A percentile compares a stretch with the other conserved stretches of the same genome.
These are phyloP conservation scores for Cinnamomum chago DNA, from an alignment of 164 flowering plant genomes.

Conservation along the genomic window DNA sequence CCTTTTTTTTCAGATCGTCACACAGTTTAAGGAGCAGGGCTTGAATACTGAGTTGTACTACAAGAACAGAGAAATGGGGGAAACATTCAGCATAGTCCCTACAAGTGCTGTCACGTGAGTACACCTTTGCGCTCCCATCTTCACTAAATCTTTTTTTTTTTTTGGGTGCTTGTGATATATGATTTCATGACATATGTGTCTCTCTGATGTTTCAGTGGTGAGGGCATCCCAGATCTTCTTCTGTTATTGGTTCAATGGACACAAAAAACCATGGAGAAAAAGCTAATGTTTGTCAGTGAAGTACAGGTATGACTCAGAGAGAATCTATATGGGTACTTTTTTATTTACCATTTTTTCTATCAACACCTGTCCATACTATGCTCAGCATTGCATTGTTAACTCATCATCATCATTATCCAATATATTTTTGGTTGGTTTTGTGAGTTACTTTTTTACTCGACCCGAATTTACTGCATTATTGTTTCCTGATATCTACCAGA, in stretches of 20 bases:
- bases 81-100: conserved; percentile 87
- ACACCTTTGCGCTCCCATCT: not conserved
- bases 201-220: conserved; percentile 54
- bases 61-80: conserved; percentile 88
- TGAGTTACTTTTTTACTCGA: too few relatives aligned
- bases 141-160: not conserved
- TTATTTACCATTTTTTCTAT: not conserved
- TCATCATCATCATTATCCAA: not conserved
- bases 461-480: too few relatives aligned
- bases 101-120: conserved; percentile 89
- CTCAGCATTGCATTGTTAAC: not conserved
- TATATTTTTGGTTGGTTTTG: not conserved
- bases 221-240: conserved; percentile 91
- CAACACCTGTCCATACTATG: not conserved
- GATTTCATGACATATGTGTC: not conserved
- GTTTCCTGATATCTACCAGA: too few relatives aligned
- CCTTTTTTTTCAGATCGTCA: conserved; percentile 43
- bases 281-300: conserved; percentile 75
- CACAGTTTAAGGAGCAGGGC: conserved; percentile 88
- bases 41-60: conserved; percentile 87
- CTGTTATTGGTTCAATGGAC: conserved; percentile 82
- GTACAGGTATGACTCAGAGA: conserved; percentile 50
- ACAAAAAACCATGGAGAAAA: conserved; percentile 89
- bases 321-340: not conserved
- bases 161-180: not conserved